Evolutionary conservation across 2,329 filamentous ascomycete species (phyloP).

Genomic region (Colletotrichum orchidophilum): DNA sequence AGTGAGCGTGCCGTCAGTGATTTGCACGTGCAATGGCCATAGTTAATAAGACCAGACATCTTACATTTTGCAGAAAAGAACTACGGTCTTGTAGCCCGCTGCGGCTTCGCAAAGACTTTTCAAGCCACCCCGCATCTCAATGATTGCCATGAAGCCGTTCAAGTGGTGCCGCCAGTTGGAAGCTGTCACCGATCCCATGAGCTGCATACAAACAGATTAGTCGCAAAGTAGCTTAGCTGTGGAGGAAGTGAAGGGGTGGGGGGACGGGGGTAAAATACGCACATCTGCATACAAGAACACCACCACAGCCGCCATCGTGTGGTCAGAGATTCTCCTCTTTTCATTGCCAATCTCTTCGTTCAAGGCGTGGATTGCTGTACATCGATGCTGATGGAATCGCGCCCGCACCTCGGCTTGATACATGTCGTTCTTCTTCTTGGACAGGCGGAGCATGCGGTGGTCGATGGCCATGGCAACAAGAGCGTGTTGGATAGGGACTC

Average conservation of each 20-base stretch:
- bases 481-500: background rate
- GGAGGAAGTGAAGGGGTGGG: fast-evolving
- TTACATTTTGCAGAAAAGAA: constrained; percentile 18
- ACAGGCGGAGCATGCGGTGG: constrained; percentile 43
- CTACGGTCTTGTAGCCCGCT: background rate
- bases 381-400: constrained; percentile 43
- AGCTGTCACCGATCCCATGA: constrained; percentile 42
- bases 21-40: background rate
- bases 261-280: background rate
- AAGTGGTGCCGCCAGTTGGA: constrained; percentile 47
- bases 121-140: constrained; percentile 29
- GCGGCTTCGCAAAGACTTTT: background rate
- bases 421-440: constrained; percentile 15
- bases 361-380: constrained; percentile 43
- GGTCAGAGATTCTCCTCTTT: constrained; percentile 23
- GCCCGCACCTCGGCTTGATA: constrained; percentile 35
- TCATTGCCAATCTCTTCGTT: constrained; percentile 38
- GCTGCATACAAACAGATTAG: background rate
- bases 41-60: background rate
- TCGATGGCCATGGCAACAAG: constrained; percentile 44
- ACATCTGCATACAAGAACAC: constrained; percentile 26
- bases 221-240: background rate
- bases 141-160: constrained; percentile 33
- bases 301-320: constrained; percentile 10
- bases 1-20: background rate